Base-by-base conservation (phyloP, 2,329 filamentous ascomycete species). In the Penicillium frequentans region DNA sequence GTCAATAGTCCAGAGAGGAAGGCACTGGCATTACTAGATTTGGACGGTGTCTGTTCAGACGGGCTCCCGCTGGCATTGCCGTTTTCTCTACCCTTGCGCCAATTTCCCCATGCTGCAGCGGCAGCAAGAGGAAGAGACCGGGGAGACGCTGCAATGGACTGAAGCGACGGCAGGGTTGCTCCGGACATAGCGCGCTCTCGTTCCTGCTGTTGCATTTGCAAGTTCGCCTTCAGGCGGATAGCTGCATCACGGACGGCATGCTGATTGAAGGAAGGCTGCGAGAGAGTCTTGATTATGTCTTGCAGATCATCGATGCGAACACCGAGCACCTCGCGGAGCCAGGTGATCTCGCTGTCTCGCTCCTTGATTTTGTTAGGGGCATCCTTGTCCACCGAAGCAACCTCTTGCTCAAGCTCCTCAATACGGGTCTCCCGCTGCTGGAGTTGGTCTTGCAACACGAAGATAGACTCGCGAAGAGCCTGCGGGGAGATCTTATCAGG, bases 141-240 rank as follows among this genome's bases (percentile, higher is more conserved):
- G 4, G 93, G 93, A 2, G 91, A 90, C 5, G 88, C 86, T 11
- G 90, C 88, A 61, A 93, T 86, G 63, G 85, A 86, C 47, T 93
- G 87, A 31, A 90, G 85, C 47, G 89, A 88, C 1, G 91, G 89
- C 43, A 96, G 84, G 42, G 90, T 85, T 58, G 79, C 74, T 21
- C 81, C 87, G 53, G 89, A 87, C 76, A 90, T 84, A 1, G 91
- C 88, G 58, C 95, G 85, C 74, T 98, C 93, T 51, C 91, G 90
- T 76, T 97, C 93, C 72, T 96, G 91, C 71, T 96, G 90, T 74
- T 99, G 93, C 95, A 99, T 99, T 72, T 98, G 91, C 35, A 99
- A 81, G 69, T 96, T 97, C 14, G 95, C 91, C 72, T 91, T 91
- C 59, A 99, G 87, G 52, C 95, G 89, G 66, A 98, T 98, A 35